Evolutionary conservation across 345 rosid species (phyloP).

Genomic region (Eucalyptus pauciflora): DNA sequence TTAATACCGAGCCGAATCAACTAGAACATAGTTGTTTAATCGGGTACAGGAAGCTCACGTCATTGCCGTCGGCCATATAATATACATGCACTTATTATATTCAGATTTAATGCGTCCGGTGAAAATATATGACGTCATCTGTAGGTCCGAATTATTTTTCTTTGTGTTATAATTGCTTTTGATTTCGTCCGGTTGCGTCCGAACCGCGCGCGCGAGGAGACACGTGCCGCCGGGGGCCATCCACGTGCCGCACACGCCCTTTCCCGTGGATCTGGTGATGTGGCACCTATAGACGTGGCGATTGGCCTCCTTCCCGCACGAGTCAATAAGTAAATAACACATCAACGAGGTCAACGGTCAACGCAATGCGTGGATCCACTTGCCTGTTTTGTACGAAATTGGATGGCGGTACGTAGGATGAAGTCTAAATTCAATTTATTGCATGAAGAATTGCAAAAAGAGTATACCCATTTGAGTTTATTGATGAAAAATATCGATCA

Average conservation of each 20-base stretch:
- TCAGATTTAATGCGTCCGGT: neutral
- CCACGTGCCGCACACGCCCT: neutral
- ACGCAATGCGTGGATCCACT: neutral
- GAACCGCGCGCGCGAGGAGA: neutral
- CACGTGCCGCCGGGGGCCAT: neutral
- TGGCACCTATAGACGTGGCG: neutral
- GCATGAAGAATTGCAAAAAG: accelerated
- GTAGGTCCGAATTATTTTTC: neutral
- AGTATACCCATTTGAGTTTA: neutral
- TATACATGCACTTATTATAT: neutral
- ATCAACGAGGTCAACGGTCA: neutral
- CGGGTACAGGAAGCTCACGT: neutral
- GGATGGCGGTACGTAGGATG: neutral
- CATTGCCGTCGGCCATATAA: neutral
- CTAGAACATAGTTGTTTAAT: neutral
- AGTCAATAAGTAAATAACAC: neutral
- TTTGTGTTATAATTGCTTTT: neutral
- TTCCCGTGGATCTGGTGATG: neutral
- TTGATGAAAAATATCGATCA: accelerated
- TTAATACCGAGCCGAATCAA: neutral
- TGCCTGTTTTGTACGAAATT: neutral
- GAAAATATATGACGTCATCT: neutral
- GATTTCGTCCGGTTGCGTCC: neutral
- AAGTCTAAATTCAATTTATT: neutral
- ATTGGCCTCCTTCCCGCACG: neutral